These are phyloP conservation scores for Syzygium malaccense DNA, from an alignment of 441 rosid species.

Conservation along the genomic window DNA sequence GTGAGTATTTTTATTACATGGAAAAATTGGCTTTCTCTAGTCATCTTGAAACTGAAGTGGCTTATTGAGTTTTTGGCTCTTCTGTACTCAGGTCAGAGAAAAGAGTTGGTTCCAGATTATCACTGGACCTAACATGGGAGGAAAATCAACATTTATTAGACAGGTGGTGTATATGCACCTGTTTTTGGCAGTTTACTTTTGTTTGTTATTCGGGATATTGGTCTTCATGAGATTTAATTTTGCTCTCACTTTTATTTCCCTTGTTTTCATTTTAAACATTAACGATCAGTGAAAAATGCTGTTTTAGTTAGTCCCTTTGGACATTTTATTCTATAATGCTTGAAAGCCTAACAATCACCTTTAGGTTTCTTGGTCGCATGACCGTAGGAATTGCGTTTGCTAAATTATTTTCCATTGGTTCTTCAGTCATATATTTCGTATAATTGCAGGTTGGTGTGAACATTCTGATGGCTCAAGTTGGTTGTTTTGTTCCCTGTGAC, in stretches of 20 bases:
- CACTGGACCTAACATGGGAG: constrained; percentile 99
- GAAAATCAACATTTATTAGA: constrained; percentile 95
- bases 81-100: constrained; percentile 59
- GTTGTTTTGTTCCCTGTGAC: constrained; percentile 93
- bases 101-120: constrained; percentile 98
- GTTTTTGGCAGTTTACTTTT: constrained; percentile 1
- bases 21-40: constrained; percentile 2
- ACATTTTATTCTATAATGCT: background rate
- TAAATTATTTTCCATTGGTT: background rate
- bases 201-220: background rate
- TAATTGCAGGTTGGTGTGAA: constrained; percentile 76
- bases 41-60: constrained; percentile 14
- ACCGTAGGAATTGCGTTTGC: background rate
- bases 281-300: background rate
- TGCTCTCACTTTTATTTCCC: background rate
- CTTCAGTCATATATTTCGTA: background rate
- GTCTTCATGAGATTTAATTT: background rate
- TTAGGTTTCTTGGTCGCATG: background rate
- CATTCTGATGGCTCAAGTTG: constrained; percentile 98
- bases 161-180: constrained; percentile 40
- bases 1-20: constrained; percentile 36
- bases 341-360: background rate
- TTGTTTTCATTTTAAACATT: background rate
- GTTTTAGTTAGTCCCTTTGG: background rate
- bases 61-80: constrained; percentile 13